A percentile compares a stretch with the other conserved stretches of the same genome.
Evolutionary conservation across 305 asterid species (phyloP).

Genomic region (Solanum hybrid): DNA sequence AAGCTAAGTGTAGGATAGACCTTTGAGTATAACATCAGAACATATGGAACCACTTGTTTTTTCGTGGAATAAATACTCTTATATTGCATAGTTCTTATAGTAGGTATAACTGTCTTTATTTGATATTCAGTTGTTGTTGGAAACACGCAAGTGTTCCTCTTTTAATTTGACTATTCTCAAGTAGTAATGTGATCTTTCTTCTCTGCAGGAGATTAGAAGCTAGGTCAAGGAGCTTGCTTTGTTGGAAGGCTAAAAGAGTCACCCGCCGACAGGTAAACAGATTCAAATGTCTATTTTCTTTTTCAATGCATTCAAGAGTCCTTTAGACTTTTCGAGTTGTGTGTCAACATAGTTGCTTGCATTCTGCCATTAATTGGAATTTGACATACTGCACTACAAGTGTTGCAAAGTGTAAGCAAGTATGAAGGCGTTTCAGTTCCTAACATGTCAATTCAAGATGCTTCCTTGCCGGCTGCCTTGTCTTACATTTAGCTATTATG

Average conservation of each 20-base stretch:
- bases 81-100: neutral
- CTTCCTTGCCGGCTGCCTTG: neutral
- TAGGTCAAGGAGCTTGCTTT: constrained; percentile 41
- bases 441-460: neutral
- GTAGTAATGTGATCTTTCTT: neutral
- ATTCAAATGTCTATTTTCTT: neutral
- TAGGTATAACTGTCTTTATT: neutral
- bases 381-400: neutral
- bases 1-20: neutral
- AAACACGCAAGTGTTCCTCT: neutral
- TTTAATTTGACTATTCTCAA: neutral
- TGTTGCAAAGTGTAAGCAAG: neutral
- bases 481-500: neutral
- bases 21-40: neutral
- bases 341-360: neutral
- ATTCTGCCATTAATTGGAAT: neutral
- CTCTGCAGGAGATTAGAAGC: constrained; percentile 46
- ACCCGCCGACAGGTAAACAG: constrained; percentile 35
- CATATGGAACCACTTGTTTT: neutral
- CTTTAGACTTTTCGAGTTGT: neutral
- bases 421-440: neutral
- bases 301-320: neutral
- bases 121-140: neutral
- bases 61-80: neutral
- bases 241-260: constrained; percentile 35